phyloP scores from a whole-genome alignment of 192 early-diverging fungal genomes.

The Tieghemiomyces parasiticus region DNA sequence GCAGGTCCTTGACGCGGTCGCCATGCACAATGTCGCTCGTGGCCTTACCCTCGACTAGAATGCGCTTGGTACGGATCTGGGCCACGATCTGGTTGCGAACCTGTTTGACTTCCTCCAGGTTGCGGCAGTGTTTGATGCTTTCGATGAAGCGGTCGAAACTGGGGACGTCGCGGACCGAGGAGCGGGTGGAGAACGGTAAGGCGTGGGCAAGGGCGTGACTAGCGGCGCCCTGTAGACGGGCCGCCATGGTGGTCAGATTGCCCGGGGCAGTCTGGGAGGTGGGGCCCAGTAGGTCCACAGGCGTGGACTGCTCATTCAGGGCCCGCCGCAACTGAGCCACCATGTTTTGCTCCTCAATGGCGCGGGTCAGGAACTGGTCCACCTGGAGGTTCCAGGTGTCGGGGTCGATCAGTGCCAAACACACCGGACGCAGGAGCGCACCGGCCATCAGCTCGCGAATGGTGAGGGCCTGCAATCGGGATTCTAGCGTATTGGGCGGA shows the following conservation, averaged over 20 bases:
- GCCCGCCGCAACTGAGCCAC: conserved; percentile 51
- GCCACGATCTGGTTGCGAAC: conserved; percentile 55
- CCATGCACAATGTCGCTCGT: conserved; percentile 70
- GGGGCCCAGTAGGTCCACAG: not conserved
- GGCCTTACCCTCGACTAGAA: conserved; percentile 37
- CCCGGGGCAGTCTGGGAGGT: not conserved
- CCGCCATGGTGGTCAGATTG: conserved; percentile 1
- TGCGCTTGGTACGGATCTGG: conserved; percentile 53
- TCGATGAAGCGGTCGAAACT: conserved; percentile 65
- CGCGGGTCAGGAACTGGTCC: conserved; percentile 33
- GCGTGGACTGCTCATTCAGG: conserved; percentile 40
- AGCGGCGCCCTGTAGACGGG: conserved; percentile 10
- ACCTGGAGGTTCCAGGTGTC: conserved; percentile 79
- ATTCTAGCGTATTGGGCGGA: conserved; percentile 36
- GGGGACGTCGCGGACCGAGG: conserved; percentile 15
- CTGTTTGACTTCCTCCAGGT: conserved; percentile 39
- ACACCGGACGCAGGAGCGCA: conserved; percentile 47
- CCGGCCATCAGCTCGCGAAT: conserved; percentile 62
- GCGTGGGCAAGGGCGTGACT: conserved; percentile 3
- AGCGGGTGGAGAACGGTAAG: conserved; percentile 10
- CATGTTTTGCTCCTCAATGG: conserved; percentile 44
- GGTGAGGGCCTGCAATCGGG: conserved; percentile 39
- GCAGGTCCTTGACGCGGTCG: conserved; percentile 51
- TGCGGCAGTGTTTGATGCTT: conserved; percentile 48
- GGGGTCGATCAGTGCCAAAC: conserved; percentile 58